Base-by-base conservation (phyloP, 768 basidiomycete genomes). In the Mycena amicta region DNA sequence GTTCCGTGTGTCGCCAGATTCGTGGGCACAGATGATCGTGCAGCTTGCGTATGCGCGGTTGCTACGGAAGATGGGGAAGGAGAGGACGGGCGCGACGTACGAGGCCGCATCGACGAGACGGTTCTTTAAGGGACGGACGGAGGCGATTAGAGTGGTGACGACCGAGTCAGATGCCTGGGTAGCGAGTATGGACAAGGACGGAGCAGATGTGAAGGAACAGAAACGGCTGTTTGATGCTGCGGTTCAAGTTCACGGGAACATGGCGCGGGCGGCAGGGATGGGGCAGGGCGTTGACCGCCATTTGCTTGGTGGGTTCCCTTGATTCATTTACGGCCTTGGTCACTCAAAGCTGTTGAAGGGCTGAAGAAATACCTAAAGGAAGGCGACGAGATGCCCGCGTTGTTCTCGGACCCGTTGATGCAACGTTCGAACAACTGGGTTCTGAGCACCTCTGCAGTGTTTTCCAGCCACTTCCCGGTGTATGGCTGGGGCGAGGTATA, bases 401-500 rank as follows among this genome's bases (percentile, higher is more conserved):
- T 96, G 43, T 96, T 88, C 72, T 74, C 77, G 12, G 94, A 98
- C 69, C 85, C 90, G 13, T 81, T 94, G 22, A 86, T 83, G 66
- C 72, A 76, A 41, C 84, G 90, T 27, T 86, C 88, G 28, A 87
- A 84, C 46, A 79, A 89, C 61, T 98, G 95, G 95, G 86, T 87
- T 5, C 76, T 98, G 64, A 95, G 92, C 70, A 98, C 95, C 16
- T 93, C 91, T 52, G 89, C 92, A 4, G 79, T 98, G 28, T 90
- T 89, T 66, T 92, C 90, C n/a, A 87, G 87, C 59, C 88, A 91
- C 71, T 86, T 98, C 67, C 82, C 80, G 33, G 85, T 81, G 22
- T 94, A 97, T 72, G 95, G 95, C 15, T 98, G 95, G 95, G 95
- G 95, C 50, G 92, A 93, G 81, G n/a, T n/a, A n/a, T n/a, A n/a